Conservation (phyloP, 2,329 filamentous ascomycete species). For the Fusarium mexicanum region DNA sequence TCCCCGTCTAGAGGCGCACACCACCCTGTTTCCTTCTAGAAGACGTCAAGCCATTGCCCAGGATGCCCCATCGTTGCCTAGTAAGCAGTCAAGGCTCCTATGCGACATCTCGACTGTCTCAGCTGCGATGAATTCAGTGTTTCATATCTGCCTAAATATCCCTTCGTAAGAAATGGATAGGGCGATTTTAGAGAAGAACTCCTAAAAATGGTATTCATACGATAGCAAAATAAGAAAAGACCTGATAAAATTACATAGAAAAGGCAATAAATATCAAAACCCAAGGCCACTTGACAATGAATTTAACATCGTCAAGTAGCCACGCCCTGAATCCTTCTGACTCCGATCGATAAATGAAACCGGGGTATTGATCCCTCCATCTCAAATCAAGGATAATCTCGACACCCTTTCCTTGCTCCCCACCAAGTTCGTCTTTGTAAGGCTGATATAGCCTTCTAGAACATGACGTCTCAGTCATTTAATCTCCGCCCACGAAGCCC, state of each 20-base stretch:
- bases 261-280: constrained; percentile 5
- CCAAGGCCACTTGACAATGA: not conserved
- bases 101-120: not conserved
- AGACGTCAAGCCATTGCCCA: constrained; percentile 5
- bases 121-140: not conserved
- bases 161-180: not conserved
- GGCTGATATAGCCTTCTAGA: constrained; percentile 25
- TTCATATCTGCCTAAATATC: not conserved
- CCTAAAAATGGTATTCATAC: constrained; percentile 17
- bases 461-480: constrained; percentile 10
- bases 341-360: constrained; percentile 23
- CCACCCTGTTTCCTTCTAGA: constrained; percentile 26
- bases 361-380: constrained; percentile 29
- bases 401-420: constrained; percentile 2
- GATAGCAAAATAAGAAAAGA: constrained; percentile 1
- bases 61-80: constrained; percentile 16
- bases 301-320: constrained; percentile 13
- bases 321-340: constrained; percentile 18
- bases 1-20: constrained; percentile 6
- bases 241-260: constrained; percentile 4
- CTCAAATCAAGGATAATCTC: constrained; percentile 20
- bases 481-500: constrained; percentile 60
- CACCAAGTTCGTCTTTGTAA: constrained; percentile 14
- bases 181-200: not conserved
- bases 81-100: constrained; percentile 3